A percentile compares a stretch with the other conserved stretches of the same genome.
These are phyloP conservation scores for Letharia columbiana DNA, from an alignment of 495 filamentous ascomycete genomes.

Conservation along the genomic window DNA sequence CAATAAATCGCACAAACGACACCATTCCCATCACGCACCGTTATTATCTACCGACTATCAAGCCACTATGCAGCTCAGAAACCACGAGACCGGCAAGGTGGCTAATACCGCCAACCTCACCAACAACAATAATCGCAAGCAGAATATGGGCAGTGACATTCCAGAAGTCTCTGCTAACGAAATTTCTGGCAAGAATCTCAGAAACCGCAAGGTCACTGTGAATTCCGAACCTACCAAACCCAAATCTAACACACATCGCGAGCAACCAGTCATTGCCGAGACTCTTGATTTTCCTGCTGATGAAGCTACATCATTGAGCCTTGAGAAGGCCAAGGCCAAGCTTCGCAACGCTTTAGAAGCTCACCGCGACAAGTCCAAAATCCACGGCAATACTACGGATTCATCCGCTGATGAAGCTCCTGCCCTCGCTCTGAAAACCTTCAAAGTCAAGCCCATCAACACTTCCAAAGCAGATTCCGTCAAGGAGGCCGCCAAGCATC, in stretches of 20 bases:
- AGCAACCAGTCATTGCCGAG: background rate
- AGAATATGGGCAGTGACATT: background rate
- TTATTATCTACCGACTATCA: background rate
- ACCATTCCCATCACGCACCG: constrained; percentile 64
- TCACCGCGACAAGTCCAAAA: too few species aligned
- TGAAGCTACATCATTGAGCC: too few species aligned
- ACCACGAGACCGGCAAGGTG: background rate
- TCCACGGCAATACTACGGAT: too few species aligned
- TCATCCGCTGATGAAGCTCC: too few species aligned
- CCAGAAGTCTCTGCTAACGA: background rate
- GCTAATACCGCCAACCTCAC: background rate
- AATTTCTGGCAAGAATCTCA: too few species aligned
- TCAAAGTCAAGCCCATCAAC: too few species aligned
- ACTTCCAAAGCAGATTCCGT: too few species aligned
- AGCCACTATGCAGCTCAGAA: background rate
- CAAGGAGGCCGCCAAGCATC: too few species aligned
- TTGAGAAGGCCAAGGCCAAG: too few species aligned
- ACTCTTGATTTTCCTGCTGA: background rate
- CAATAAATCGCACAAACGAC: constrained; percentile 65
- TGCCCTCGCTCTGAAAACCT: too few species aligned
- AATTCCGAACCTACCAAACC: background rate
- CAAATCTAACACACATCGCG: too few species aligned
- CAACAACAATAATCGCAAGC: background rate
- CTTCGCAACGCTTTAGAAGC: too few species aligned
- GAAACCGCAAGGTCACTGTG: background rate